Percentiles rank a stretch among this genome's conserved stretches.
These are phyloP conservation scores for Ilyonectria destructans DNA, from an alignment of 2,329 filamentous ascomycete species.

Conservation along the genomic window DNA sequence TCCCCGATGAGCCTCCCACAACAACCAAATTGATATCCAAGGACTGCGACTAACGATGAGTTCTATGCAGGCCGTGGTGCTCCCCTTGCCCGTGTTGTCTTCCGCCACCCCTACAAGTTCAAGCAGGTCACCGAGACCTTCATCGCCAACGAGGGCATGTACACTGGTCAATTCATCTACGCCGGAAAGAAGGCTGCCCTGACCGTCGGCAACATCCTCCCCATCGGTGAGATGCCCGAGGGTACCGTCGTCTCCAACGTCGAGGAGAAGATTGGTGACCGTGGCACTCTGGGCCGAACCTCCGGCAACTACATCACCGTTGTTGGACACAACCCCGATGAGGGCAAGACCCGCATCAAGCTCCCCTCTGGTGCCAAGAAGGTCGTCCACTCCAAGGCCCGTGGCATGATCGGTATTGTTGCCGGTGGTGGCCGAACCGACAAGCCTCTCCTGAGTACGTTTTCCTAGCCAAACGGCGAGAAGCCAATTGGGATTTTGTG, in stretches of 20 bases:
- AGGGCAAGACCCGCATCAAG: constrained; percentile 99
- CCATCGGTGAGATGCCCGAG: constrained; percentile 94
- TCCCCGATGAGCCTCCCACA: constrained; percentile 39
- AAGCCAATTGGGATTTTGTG: neutral
- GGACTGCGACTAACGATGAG: constrained; percentile 47
- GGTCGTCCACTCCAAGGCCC: constrained; percentile 90
- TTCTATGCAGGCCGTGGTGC: constrained; percentile 80
- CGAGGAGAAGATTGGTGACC: constrained; percentile 98
- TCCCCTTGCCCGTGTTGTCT: constrained; percentile 95
- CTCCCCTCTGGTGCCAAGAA: constrained; percentile 99
- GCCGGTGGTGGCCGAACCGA: constrained; percentile 99
- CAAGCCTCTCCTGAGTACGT: constrained; percentile 96
- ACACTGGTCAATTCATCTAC: constrained; percentile 99
- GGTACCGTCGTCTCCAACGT: constrained; percentile 99
- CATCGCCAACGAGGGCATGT: constrained; percentile 99
- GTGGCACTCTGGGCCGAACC: constrained; percentile 95
- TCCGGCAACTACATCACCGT: constrained; percentile 99
- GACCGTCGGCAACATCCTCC: constrained; percentile 98
- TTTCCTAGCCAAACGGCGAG: constrained; percentile 10
- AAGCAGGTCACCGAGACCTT: constrained; percentile 99
- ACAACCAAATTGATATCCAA: constrained; percentile 34
- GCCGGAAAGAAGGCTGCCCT: constrained; percentile 98
- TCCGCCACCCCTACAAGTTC: constrained; percentile 99
- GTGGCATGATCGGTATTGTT: constrained; percentile 99
- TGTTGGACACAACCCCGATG: constrained; percentile 97